Evolutionary conservation across 2,329 filamentous ascomycete species (phyloP).

Genomic region (Xylariaceae sp.): DNA sequence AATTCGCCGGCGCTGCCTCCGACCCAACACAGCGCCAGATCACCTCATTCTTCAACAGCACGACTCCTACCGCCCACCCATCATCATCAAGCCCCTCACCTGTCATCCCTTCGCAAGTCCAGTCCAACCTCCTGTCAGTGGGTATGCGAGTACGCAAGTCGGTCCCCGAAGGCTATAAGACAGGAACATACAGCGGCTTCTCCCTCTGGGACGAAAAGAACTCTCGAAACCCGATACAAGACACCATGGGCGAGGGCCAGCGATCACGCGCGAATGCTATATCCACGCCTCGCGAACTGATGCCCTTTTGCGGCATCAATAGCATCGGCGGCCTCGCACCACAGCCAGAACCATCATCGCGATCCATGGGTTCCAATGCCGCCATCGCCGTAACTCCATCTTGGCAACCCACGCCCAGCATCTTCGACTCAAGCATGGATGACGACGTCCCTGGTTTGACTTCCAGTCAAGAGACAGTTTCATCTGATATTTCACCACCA

Average conservation of each 20-base stretch:
- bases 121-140: conserved; percentile 81
- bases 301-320: conserved; percentile 78
- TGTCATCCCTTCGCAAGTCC: conserved; percentile 59
- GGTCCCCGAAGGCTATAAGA: conserved; percentile 92
- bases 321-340: conserved; percentile 66
- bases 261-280: conserved; percentile 27
- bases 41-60: conserved; percentile 55
- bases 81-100: conserved; percentile 36
- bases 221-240: conserved; percentile 10
- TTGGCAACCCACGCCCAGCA: conserved; percentile 15
- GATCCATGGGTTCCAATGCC: conserved; percentile 11
- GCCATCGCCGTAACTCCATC: neutral
- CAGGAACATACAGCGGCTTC: conserved; percentile 51
- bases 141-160: conserved; percentile 94
- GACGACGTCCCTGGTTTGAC: conserved; percentile 44
- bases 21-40: conserved; percentile 59
- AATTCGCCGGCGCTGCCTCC: conserved; percentile 56
- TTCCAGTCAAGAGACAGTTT: conserved; percentile 53
- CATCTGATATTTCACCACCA: conserved; percentile 30
- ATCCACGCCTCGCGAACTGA: conserved; percentile 54
- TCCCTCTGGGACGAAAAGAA: conserved; percentile 45
- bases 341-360: conserved; percentile 45
- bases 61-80: conserved; percentile 24
- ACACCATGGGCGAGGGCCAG: conserved; percentile 15
- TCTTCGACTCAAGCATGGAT: conserved; percentile 16